These are phyloP conservation scores for Symbiotaphrina buchneri DNA, from an alignment of 495 filamentous ascomycete species.

Conservation along the genomic window DNA sequence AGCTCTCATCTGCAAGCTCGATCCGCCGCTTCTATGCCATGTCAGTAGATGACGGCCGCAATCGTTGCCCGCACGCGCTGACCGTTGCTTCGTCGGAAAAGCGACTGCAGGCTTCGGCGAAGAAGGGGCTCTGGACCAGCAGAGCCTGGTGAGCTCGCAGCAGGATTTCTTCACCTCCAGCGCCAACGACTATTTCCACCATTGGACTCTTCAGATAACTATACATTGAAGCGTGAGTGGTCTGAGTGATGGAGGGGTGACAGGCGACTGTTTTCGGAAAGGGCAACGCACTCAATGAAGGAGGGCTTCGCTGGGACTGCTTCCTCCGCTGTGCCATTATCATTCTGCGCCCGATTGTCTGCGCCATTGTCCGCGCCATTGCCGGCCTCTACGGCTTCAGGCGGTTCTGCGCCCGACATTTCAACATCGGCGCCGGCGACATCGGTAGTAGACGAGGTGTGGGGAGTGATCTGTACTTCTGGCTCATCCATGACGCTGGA, in stretches of 20 bases:
- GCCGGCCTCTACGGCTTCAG: neutral
- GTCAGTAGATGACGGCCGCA: neutral
- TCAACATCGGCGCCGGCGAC: neutral
- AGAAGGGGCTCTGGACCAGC: slow-evolving; percentile 48
- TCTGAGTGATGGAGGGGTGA: neutral
- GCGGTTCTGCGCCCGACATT: neutral
- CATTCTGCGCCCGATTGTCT: too few relatives aligned
- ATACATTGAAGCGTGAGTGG: neutral
- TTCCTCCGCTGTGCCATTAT: neutral
- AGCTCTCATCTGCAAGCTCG: slow-evolving; percentile 41
- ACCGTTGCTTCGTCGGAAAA: slow-evolving; percentile 22
- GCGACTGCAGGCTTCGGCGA: slow-evolving; percentile 34
- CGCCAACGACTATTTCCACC: slow-evolving; percentile 52
- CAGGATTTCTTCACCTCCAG: slow-evolving; percentile 29
- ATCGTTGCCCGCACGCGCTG: neutral
- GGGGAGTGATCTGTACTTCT: neutral
- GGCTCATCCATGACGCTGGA: slow-evolving; percentile 1
- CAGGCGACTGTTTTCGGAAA: too few relatives aligned
- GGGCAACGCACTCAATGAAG: slow-evolving; percentile 1
- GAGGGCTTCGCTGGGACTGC: neutral
- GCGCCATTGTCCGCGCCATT: slow-evolving; percentile 1
- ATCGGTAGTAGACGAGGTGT: neutral
- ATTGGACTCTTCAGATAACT: slow-evolving; percentile 54
- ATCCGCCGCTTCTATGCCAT: slow-evolving; percentile 34
- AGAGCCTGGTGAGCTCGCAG: slow-evolving; percentile 65